Base-by-base conservation (phyloP, 805 yeast species). In the Tetrapisispora pingtungensis region DNA sequence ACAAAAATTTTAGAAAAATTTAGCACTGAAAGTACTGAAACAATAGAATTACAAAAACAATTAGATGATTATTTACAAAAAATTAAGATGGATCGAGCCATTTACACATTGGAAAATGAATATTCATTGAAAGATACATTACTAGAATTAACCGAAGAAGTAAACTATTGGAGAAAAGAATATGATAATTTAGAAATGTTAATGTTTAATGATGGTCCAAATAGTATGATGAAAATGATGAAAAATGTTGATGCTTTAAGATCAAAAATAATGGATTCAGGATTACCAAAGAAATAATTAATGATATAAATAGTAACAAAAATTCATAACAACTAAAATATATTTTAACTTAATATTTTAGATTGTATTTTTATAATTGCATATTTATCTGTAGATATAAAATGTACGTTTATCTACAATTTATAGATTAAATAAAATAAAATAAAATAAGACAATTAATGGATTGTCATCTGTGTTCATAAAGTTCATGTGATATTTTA, bases 161-260 rank as follows among this genome's bases (percentile, higher is more conserved):
- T 59, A 2, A 54, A 52, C 10, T 46, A 49, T 14, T 62, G 66
- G 66, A 53, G 58, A 36, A 54, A 50, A 33, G 58, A 61, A 36
- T 56, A 58, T 54, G 58, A 58, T 22, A 49, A 54, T 22, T 50
- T 61, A 24, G 66, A 62, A 39, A 53, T 46, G 43, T 42, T 56
- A 36, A 49, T 62, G 56, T 62, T 62, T 44, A 65, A 64, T 7
- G 61, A 59, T 38, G 54, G 49, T 22, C 46, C 61, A 12, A 50
- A 50, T 27, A 59, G 64, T 6, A 55, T 62, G 45, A 54, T 49
- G 39, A 57, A 48, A 20, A 54, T 60, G 55, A 45, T 62, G 26
- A 57, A 52, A 18, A 58, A 54, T 17, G 51, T 61, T 3, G 58
- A 55, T 15, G 24, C 49, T 2, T 35, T 61, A 34, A 58, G 46